Conservation (phyloP, 2,329 filamentous ascomycete species). For the Coniochaeta prunicola region DNA sequence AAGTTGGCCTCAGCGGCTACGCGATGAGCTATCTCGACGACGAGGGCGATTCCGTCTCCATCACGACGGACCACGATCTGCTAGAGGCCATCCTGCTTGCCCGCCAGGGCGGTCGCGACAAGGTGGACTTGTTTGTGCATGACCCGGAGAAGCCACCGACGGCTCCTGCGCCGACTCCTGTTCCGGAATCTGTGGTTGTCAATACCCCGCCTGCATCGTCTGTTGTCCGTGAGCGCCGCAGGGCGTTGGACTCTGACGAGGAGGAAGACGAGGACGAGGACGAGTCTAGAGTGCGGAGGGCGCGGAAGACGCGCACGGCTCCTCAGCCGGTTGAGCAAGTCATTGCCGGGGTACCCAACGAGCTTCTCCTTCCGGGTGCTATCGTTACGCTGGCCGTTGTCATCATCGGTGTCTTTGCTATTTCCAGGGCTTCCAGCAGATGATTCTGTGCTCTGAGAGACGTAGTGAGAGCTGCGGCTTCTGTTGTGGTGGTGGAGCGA, state of each 20-base stretch:
- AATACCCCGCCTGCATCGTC: conserved; percentile 42
- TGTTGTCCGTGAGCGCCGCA: conserved; percentile 42
- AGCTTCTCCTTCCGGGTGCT: conserved; percentile 84
- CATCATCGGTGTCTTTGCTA: conserved; percentile 86
- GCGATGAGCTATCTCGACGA: conserved; percentile 95
- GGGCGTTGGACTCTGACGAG: conserved; percentile 35
- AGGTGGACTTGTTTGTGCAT: conserved; percentile 96
- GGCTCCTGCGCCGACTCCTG: conserved; percentile 19
- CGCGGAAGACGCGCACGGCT: conserved; percentile 29
- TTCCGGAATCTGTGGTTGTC: conserved; percentile 28
- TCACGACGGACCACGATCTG: conserved; percentile 91
- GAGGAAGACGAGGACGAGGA: conserved; percentile 44
- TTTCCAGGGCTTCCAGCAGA: conserved; percentile 60
- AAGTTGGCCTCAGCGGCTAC: conserved; percentile 70
- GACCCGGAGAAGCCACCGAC: conserved; percentile 82
- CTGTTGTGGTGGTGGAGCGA: background rate
- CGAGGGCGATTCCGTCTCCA: conserved; percentile 92
- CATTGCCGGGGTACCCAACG: conserved; percentile 88
- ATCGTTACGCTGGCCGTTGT: conserved; percentile 93
- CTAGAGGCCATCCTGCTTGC: conserved; percentile 83
- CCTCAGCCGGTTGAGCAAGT: conserved; percentile 53
- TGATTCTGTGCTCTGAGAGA: conserved; percentile 19
- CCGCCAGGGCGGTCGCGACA: conserved; percentile 70
- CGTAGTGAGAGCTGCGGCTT: background rate
- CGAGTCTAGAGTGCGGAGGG: conserved; percentile 36